Conservation (phyloP, 2,329 filamentous ascomycete genomes). For the Ceratocystis eucalypticola region DNA sequence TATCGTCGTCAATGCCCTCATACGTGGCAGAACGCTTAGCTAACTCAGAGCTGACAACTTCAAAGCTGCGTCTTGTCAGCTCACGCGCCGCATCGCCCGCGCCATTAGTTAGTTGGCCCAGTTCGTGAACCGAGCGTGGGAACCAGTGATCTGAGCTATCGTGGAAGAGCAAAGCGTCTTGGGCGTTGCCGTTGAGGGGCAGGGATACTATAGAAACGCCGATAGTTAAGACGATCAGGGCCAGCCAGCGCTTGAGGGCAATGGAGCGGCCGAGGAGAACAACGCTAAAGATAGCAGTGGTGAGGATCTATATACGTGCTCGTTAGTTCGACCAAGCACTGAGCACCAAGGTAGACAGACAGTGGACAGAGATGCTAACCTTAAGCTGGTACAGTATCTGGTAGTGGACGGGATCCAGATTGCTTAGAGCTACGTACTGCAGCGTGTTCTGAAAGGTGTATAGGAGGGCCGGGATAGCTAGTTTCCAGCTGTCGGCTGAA, state of each 20-base stretch:
- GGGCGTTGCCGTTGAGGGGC: slow-evolving; percentile 44
- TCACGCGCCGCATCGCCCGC: slow-evolving; percentile 37
- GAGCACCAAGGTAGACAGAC: neutral
- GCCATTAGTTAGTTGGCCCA: slow-evolving; percentile 44
- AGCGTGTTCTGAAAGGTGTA: slow-evolving; percentile 91
- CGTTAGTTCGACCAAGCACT: slow-evolving; percentile 1
- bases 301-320: slow-evolving; percentile 49
- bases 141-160: slow-evolving; percentile 56
- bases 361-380: slow-evolving; percentile 28
- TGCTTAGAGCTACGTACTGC: slow-evolving; percentile 82
- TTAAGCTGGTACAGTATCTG: slow-evolving; percentile 91
- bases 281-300: slow-evolving; percentile 77
- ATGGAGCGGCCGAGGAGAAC: slow-evolving; percentile 59
- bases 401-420: slow-evolving; percentile 83
- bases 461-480: slow-evolving; percentile 74
- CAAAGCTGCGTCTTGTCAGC: slow-evolving; percentile 35
- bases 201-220: slow-evolving; percentile 80
- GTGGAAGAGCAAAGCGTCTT: slow-evolving; percentile 46
- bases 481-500: slow-evolving; percentile 83
- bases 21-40: slow-evolving; percentile 71
- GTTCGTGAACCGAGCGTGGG: slow-evolving; percentile 64
- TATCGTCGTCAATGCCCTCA: slow-evolving; percentile 63
- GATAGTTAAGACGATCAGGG: slow-evolving; percentile 62
- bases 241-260: slow-evolving; percentile 61
- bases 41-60: slow-evolving; percentile 24